Conservation (phyloP, 177 flowering plant genomes). For the Telopea speciosissima region DNA sequence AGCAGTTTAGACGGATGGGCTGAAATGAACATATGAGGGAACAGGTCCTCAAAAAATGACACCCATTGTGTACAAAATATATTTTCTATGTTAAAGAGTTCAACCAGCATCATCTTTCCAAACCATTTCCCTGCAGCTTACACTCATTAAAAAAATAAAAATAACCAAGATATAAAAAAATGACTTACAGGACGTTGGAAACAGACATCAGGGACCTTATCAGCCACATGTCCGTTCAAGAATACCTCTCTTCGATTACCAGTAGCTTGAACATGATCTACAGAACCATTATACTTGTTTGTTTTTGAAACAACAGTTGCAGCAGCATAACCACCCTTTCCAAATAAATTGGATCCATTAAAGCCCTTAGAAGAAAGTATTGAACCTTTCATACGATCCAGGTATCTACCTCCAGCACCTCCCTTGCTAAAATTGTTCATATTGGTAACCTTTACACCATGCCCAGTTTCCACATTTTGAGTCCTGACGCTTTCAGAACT, state of each 20-base stretch:
- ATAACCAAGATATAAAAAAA: neutral
- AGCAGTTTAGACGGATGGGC: neutral
- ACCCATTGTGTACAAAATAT: neutral
- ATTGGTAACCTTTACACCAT: constrained; percentile 33
- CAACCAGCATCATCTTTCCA: neutral
- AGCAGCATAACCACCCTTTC: constrained; percentile 39
- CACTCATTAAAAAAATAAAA: neutral
- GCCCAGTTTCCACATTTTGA: constrained; percentile 34
- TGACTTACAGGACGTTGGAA: constrained; percentile 53
- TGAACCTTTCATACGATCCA: constrained; percentile 84
- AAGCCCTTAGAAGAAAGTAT: constrained; percentile 75
- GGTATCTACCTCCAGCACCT: constrained; percentile 57
- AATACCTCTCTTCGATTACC: constrained; percentile 37
- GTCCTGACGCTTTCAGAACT: constrained; percentile 33
- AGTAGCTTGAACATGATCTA: constrained; percentile 43
- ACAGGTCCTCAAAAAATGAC: neutral
- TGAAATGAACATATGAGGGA: neutral
- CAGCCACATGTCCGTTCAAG: constrained; percentile 38
- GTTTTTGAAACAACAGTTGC: constrained; percentile 42
- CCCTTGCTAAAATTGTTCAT: constrained; percentile 39
- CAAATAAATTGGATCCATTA: constrained; percentile 65
- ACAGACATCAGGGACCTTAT: constrained; percentile 24
- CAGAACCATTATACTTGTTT: constrained; percentile 33
- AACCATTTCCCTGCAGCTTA: neutral
- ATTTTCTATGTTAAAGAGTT: neutral